Conservation (phyloP, 306 rosid species). For the Cajanus cajan region DNA sequence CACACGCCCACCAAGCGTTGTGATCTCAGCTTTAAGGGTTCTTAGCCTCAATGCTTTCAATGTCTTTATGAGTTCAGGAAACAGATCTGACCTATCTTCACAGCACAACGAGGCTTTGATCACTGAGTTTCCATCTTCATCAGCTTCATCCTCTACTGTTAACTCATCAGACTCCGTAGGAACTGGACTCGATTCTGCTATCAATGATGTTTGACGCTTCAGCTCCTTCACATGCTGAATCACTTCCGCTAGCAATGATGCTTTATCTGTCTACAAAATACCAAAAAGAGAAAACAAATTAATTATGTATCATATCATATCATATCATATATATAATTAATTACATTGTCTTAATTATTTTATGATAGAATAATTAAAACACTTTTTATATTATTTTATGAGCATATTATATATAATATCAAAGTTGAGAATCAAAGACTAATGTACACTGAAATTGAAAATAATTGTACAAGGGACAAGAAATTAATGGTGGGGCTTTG, state of each 20-base stretch:
- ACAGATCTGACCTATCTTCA: constrained; percentile 79
- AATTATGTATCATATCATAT: neutral
- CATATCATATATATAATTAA: too few relatives aligned
- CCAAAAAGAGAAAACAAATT: neutral
- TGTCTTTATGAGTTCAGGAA: constrained; percentile 83
- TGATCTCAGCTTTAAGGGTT: constrained; percentile 88
- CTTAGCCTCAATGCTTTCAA: constrained; percentile 64
- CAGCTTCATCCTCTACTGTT: constrained; percentile 73
- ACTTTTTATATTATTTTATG: too few relatives aligned
- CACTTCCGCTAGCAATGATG: constrained; percentile 91
- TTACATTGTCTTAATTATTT: too few relatives aligned
- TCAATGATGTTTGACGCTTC: constrained; percentile 79
- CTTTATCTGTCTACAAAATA: constrained; percentile 79
- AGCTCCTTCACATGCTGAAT: constrained; percentile 91
- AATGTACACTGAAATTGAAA: too few relatives aligned
- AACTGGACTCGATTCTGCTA: constrained; percentile 73
- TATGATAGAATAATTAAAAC: too few relatives aligned
- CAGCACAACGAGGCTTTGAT: constrained; percentile 91
- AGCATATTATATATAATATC: too few relatives aligned
- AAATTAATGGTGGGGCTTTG: constrained; percentile 6
- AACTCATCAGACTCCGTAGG: constrained; percentile 86
- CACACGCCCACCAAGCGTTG: constrained; percentile 88
- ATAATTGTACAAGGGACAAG: too few relatives aligned
- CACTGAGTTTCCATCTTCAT: constrained; percentile 73
- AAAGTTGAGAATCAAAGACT: too few relatives aligned